These are phyloP conservation scores for Ceratobasidium sp. DNA, from an alignment of 1,284 basidiomycete species.

Conservation along the genomic window DNA sequence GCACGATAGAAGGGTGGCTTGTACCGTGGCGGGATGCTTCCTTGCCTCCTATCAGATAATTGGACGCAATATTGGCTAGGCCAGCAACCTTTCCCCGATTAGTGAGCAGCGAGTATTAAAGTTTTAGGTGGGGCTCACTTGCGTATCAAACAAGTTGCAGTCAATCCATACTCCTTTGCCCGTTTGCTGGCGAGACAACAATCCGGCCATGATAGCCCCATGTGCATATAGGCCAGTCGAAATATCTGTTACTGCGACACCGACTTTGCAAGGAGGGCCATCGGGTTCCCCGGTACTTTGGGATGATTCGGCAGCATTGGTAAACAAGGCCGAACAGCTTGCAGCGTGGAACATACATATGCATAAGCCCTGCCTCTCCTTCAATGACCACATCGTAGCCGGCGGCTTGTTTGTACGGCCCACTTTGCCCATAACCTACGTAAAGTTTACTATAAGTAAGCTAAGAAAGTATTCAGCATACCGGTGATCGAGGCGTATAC, in stretches of 20 bases:
- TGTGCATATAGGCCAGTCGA: slow-evolving; percentile 94
- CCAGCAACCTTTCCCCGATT: slow-evolving; percentile 79
- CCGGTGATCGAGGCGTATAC: slow-evolving; percentile 95
- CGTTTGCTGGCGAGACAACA: slow-evolving; percentile 86
- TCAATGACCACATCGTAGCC: slow-evolving; percentile 95
- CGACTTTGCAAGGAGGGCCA: slow-evolving; percentile 90
- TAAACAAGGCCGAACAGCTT: background rate
- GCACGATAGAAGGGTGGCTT: slow-evolving; percentile 91
- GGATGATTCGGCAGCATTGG: background rate
- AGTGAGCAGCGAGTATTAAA: slow-evolving; percentile 15
- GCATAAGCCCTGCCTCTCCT: slow-evolving; percentile 94
- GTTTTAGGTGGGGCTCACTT: background rate
- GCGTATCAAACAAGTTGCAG: slow-evolving; percentile 65
- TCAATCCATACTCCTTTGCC: slow-evolving; percentile 93
- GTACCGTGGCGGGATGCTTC: slow-evolving; percentile 93
- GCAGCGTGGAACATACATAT: slow-evolving; percentile 70
- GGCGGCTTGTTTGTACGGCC: slow-evolving; percentile 85
- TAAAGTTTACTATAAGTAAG: background rate
- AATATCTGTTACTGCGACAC: slow-evolving; percentile 92
- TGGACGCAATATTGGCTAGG: slow-evolving; percentile 93
- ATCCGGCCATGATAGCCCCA: slow-evolving; percentile 91
- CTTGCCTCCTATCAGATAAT: slow-evolving; percentile 89
- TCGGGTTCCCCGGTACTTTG: slow-evolving; percentile 89
- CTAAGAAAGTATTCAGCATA: slow-evolving; percentile 55
- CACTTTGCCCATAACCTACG: slow-evolving; percentile 94